Evolutionary conservation across 1,284 basidiomycete species (phyloP).

Genomic region (Amylostereum chailletii): DNA sequence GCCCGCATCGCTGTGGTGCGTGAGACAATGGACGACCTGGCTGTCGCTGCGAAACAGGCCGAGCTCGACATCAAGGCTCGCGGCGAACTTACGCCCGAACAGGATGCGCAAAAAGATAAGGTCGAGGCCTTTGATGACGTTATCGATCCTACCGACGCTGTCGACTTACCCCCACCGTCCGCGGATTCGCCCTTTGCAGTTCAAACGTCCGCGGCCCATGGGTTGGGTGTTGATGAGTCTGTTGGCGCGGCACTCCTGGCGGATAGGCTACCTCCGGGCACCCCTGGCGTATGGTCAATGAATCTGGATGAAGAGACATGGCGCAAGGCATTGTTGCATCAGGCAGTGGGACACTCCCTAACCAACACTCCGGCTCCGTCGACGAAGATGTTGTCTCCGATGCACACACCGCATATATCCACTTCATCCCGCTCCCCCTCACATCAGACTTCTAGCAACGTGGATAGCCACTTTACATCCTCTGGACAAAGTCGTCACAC

Average conservation of each 20-base stretch:
- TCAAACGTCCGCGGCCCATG: constrained; percentile 61
- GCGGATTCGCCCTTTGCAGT: constrained; percentile 62
- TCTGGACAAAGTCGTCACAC: constrained; percentile 15
- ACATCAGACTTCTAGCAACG: constrained; percentile 7
- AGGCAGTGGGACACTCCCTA: constrained; percentile 68
- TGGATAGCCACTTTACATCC: constrained; percentile 10
- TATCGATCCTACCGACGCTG: constrained; percentile 74
- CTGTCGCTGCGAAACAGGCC: constrained; percentile 58
- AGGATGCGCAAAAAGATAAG: constrained; percentile 23
- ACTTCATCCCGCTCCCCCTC: too few relatives aligned
- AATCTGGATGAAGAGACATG: constrained; percentile 52
- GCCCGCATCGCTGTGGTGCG: constrained; percentile 68
- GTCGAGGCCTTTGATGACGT: constrained; percentile 35
- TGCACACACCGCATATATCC: constrained; percentile 8
- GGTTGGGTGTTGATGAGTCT: constrained; percentile 61
- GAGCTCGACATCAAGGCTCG: constrained; percentile 59
- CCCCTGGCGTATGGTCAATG: constrained; percentile 48
- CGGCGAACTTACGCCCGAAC: constrained; percentile 19
- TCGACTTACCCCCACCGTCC: constrained; percentile 61
- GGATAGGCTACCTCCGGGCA: constrained; percentile 59
- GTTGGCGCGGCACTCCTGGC: constrained; percentile 65
- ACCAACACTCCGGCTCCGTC: constrained; percentile 38
- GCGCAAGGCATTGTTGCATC: constrained; percentile 60
- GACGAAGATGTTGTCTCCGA: constrained; percentile 17
- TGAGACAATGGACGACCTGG: constrained; percentile 66